A percentile compares a stretch with the other conserved stretches of the same genome.
phyloP scores from a whole-genome alignment of 257 asterid species.

The Rauvolfia tetraphylla region DNA sequence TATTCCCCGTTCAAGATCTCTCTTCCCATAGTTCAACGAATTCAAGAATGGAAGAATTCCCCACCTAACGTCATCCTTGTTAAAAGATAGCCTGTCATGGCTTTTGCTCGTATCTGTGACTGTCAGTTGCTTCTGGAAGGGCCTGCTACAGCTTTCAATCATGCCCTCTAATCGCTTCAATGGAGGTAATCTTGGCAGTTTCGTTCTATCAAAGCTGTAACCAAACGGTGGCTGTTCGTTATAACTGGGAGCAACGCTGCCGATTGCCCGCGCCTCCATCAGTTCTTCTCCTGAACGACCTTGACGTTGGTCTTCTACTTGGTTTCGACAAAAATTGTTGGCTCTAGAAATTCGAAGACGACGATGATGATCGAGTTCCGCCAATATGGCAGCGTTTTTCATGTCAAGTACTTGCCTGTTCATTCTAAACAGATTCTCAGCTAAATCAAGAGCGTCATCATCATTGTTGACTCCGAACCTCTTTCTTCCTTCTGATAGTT shows the following conservation, averaged over 20 bases:
- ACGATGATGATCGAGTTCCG: neutral
- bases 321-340: too few relatives aligned
- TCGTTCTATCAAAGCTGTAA: neutral
- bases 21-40: neutral
- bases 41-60: slow-evolving; percentile 3
- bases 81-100: neutral
- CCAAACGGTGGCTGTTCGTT: neutral
- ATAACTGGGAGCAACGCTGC: neutral
- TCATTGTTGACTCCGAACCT: neutral
- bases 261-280: too few relatives aligned
- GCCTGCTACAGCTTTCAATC: slow-evolving; percentile 7
- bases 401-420: neutral
- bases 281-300: too few relatives aligned
- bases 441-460: neutral
- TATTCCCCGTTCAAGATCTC: neutral
- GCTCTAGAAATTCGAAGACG: neutral
- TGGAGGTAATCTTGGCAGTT: slow-evolving; percentile 6
- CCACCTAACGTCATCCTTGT: neutral
- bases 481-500: neutral
- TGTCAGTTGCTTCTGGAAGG: slow-evolving; percentile 11
- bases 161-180: neutral
- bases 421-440: neutral
- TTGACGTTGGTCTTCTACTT: too few relatives aligned
- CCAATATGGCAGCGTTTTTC: neutral
- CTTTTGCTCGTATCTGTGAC: neutral